phyloP scores from a whole-genome alignment of 768 basidiomycete species.

The Coprinopsis marcescibilis region DNA sequence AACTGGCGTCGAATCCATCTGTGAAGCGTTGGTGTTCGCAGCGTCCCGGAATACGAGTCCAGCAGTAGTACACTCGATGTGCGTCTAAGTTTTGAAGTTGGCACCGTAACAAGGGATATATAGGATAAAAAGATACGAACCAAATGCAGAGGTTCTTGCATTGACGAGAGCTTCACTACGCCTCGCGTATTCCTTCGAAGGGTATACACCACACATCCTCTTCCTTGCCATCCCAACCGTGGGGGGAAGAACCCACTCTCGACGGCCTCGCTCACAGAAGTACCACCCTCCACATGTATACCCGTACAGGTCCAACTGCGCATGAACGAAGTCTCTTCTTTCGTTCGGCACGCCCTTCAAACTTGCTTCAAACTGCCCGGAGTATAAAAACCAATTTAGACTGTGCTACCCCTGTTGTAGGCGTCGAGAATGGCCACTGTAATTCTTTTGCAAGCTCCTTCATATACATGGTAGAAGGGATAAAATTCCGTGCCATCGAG shows the following conservation, averaged over 20 bases:
- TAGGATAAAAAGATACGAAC: background rate
- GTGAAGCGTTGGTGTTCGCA: background rate
- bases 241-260: too few relatives aligned
- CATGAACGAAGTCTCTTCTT: constrained; percentile 44
- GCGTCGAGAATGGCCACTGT: constrained; percentile 56
- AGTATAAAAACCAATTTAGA: constrained; percentile 59
- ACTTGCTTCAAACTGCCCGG: constrained; percentile 71
- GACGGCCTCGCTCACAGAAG: too few relatives aligned
- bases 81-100: background rate
- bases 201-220: constrained; percentile 51
- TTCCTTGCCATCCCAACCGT: constrained; percentile 83
- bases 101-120: background rate
- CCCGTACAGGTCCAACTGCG: constrained; percentile 66
- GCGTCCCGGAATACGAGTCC: background rate
- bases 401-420: constrained; percentile 51
- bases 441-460: constrained; percentile 65
- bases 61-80: background rate
- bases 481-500: constrained; percentile 63
- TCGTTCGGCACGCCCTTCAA: constrained; percentile 49
- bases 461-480: constrained; percentile 40
- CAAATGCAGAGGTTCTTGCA: background rate
- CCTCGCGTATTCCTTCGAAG: background rate
- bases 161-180: background rate
- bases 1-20: background rate
- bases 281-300: constrained; percentile 65